Conservation (phyloP, 192 early-diverging fungal species). For the Backusella circina region DNA sequence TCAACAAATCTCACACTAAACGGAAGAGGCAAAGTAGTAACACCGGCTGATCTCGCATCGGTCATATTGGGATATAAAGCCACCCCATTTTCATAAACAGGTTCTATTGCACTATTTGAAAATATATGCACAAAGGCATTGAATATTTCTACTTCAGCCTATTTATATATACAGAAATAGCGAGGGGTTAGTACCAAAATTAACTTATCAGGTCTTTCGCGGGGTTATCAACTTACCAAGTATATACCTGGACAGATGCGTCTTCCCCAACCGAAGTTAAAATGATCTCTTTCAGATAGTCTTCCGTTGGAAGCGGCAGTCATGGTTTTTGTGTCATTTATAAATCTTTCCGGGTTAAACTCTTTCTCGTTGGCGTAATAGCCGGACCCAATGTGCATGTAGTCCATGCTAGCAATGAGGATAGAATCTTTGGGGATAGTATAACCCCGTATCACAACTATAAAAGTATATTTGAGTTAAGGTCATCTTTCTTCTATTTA, state of each 20-base stretch:
- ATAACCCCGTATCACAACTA: constrained; percentile 26
- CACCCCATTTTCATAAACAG: not conserved
- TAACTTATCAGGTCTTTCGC: not conserved
- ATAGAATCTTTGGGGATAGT: constrained; percentile 45
- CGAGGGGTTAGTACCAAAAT: not conserved
- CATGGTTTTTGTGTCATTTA: not conserved
- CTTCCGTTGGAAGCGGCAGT: constrained; percentile 8
- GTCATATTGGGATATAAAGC: not conserved
- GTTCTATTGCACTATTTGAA: not conserved
- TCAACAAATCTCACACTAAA: not conserved
- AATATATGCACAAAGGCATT: not conserved
- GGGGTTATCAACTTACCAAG: not conserved
- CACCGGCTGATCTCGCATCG: not conserved
- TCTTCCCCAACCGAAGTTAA: constrained; percentile 20
- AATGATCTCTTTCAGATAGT: constrained; percentile 11
- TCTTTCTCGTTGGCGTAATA: constrained; percentile 39
- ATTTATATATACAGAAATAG: not conserved
- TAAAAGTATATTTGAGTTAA: not conserved
- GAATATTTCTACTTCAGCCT: constrained; percentile 5
- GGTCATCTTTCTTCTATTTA: not conserved
- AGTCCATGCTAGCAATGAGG: constrained; percentile 45
- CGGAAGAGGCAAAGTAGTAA: not conserved
- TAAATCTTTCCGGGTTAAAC: constrained; percentile 46
- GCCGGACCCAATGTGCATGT: constrained; percentile 34
- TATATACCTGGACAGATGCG: constrained; percentile 9